Percentiles rank a stretch among this genome's conserved stretches.
These are phyloP conservation scores for Avena sativa DNA, from an alignment of 176 grass and related monocot species.

Conservation along the genomic window DNA sequence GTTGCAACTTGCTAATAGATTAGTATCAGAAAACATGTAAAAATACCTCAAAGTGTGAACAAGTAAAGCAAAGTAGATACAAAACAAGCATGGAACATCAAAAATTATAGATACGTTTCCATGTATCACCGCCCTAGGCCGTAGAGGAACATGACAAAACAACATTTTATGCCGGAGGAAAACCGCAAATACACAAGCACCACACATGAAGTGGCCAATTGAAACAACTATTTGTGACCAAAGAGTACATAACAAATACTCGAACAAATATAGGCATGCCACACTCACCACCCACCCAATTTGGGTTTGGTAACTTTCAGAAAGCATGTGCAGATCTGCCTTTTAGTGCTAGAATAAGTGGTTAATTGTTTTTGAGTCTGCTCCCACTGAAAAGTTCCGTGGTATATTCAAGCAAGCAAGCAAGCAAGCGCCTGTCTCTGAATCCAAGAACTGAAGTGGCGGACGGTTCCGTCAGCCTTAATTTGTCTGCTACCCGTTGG, in stretches of 20 bases:
- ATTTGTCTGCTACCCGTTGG: background rate
- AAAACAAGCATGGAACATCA: too few relatives aligned
- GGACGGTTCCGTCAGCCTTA: background rate
- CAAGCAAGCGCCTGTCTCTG: background rate
- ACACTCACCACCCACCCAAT: background rate
- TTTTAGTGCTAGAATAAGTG: background rate
- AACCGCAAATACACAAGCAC: background rate
- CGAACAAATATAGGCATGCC: background rate
- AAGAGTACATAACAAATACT: background rate
- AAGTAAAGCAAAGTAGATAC: too few relatives aligned
- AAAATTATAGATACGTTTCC: too few relatives aligned
- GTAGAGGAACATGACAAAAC: background rate
- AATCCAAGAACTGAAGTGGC: background rate
- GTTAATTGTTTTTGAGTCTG: background rate
- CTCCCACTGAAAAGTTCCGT: conserved; percentile 21
- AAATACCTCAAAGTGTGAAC: too few relatives aligned
- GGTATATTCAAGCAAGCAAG: background rate
- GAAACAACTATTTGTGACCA: background rate
- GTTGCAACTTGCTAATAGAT: too few relatives aligned
- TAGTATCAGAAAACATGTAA: too few relatives aligned
- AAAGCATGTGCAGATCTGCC: background rate
- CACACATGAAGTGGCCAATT: background rate
- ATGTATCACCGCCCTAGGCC: too few relatives aligned
- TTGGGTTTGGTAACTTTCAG: background rate
- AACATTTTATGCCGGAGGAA: background rate